These are phyloP conservation scores for Debaryomyces tyrocola DNA, from an alignment of 805 yeast genomes.

Conservation along the genomic window DNA sequence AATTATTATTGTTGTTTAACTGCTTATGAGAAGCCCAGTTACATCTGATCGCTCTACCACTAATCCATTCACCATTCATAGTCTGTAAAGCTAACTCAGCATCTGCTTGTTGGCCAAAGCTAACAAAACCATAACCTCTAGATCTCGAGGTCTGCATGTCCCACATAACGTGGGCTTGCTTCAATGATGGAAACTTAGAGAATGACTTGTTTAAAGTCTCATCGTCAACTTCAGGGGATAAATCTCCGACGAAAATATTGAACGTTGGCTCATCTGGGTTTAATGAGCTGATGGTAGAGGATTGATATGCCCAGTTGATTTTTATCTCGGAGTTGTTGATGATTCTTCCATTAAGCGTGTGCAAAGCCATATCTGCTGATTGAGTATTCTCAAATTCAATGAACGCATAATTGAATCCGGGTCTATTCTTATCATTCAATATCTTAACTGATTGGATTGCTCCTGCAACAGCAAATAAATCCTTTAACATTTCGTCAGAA, in stretches of 20 bases:
- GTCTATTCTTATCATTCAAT: constrained; percentile 70
- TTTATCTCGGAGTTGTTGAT: constrained; percentile 57
- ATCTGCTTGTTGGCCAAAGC: constrained; percentile 63
- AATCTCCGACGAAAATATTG: constrained; percentile 84
- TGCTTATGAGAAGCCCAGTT: constrained; percentile 87
- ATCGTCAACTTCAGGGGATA: constrained; percentile 80
- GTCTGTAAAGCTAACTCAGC: constrained; percentile 72
- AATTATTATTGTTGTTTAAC: constrained; percentile 15
- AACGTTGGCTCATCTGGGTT: constrained; percentile 48
- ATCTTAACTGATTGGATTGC: constrained; percentile 65
- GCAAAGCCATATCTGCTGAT: constrained; percentile 63
- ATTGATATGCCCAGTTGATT: constrained; percentile 83
- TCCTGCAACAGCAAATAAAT: constrained; percentile 62
- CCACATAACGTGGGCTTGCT: constrained; percentile 95
- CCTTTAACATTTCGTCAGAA: constrained; percentile 61
- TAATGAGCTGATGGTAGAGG: constrained; percentile 57
- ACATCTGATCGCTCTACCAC: constrained; percentile 76
- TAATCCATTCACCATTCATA: constrained; percentile 72
- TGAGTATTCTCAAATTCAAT: constrained; percentile 64
- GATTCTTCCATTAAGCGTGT: constrained; percentile 56
- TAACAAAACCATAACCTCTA: constrained; percentile 88
- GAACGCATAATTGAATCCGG: constrained; percentile 79
- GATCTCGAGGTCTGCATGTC: constrained; percentile 93
- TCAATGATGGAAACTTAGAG: constrained; percentile 53
- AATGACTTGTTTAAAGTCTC: constrained; percentile 63